These are phyloP conservation scores for Lactuca saligna DNA, from an alignment of 129 eudicot genomes.

Conservation along the genomic window DNA sequence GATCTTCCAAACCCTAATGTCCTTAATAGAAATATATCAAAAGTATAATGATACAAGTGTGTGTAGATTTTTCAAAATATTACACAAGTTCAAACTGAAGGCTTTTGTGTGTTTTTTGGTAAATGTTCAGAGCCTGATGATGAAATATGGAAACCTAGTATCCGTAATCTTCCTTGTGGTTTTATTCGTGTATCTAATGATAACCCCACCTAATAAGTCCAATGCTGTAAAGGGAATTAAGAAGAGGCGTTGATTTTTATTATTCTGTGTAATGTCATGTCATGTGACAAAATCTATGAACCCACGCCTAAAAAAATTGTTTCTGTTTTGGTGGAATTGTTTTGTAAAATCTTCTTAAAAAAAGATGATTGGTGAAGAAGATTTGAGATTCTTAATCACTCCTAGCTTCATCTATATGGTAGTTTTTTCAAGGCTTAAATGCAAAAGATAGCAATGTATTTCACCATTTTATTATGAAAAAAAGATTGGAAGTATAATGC, in stretches of 20 bases:
- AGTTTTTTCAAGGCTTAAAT: neutral
- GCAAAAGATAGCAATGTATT: neutral
- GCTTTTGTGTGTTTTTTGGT: neutral
- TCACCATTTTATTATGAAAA: too few relatives aligned
- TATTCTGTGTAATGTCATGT: neutral
- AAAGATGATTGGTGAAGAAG: neutral
- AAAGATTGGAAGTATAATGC: too few relatives aligned
- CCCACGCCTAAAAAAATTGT: too few relatives aligned
- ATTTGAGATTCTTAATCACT: neutral
- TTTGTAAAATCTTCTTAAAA: neutral
- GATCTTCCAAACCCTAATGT: too few relatives aligned
- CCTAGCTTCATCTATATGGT: neutral
- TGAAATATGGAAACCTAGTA: constrained; percentile 41
- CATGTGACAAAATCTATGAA: too few relatives aligned
- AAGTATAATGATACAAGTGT: neutral
- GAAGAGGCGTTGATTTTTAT: constrained; percentile 24
- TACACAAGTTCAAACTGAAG: neutral
- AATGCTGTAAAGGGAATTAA: constrained; percentile 36
- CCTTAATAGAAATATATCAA: neutral
- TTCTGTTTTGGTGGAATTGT: neutral
- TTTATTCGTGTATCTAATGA: constrained; percentile 39
- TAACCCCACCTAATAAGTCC: constrained; percentile 38
- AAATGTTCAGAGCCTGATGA: constrained; percentile 50
- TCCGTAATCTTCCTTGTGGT: constrained; percentile 46
- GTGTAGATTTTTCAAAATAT: neutral